Evolutionary conservation across 768 basidiomycete species (phyloP), one percentile per base, ranked within the genome.

Genomic region (Mycena polygramma): DNA sequence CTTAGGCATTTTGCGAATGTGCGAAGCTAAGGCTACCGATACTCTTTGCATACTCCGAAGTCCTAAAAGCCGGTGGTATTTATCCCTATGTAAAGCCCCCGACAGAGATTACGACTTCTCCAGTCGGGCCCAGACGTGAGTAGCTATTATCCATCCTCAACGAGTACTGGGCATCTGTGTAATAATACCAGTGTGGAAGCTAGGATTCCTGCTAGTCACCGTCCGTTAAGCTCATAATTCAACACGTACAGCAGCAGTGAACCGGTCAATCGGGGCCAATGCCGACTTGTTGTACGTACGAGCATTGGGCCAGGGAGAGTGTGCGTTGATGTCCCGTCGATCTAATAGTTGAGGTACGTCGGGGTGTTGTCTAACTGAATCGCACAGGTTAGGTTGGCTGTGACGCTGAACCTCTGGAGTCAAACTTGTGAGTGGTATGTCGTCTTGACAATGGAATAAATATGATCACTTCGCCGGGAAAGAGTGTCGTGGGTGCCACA

Each of bases 121-220:
- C 63, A 4, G 63, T 68, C 10, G 71, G 71, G 7, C 71, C 71
- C 20, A 24, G 24, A 1, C 59, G 57, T 43, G 71, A 67, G 37
- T 69, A 72, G 30, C 57, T 65, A 8, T 72, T 39, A n/a, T 55
- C 54, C 63, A 69, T 51, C 48, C 8, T 14, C 20, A 72, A 24
- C 7, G 51, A 55, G 17, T 72, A 72, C 17, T 20, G 15, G 4
- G 71, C 71, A 26, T 68, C 53, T 2, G 63, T 5, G 30, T 62
- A 48, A 36, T 69, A 72, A 52, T 65, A 72, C 71, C 71, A 72
- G 41, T 57, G 19, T 5, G 71, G 71, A 17, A 72, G 67, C 71
- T 72, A 46, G 6, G 4, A 0, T 19, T 1, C 48, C 0, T 13
- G 19, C 22, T 20, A 45, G 54, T 14, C 39, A 43, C 4, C 24